Evolutionary conservation across 108 stramenopile genomes (phyloP).

Genomic region (Nitzschia inconspicua): DNA sequence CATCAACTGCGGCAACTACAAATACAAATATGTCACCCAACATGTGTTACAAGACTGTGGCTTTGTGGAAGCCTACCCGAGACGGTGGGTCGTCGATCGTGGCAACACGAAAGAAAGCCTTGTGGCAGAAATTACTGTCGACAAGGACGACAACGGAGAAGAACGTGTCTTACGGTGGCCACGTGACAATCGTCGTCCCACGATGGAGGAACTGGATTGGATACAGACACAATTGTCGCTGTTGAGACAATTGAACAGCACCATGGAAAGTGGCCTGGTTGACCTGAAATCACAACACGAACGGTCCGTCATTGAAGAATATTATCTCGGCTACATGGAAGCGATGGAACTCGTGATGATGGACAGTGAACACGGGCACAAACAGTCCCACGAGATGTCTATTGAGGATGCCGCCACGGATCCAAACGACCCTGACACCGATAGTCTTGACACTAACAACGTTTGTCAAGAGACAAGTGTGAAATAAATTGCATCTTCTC

Average conservation of each 20-base stretch:
- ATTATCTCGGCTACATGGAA: not conserved
- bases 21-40: slow-evolving; percentile 48
- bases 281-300: slow-evolving; percentile 4
- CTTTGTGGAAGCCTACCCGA: slow-evolving; percentile 75
- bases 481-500: no score
- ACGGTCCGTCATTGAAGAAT: slow-evolving; percentile 1
- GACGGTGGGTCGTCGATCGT: not conserved
- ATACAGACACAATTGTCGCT: slow-evolving; percentile 1
- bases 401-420: no score
- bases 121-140: slow-evolving; percentile 6
- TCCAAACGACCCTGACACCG: no score
- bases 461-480: no score
- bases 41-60: slow-evolving; percentile 71
- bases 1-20: not conserved
- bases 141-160: not conserved
- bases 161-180: slow-evolving; percentile 1
- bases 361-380: no score
- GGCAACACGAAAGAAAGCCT: no score
- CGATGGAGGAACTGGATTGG: slow-evolving; percentile 1
- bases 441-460: no score
- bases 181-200: not conserved
- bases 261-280: not conserved
- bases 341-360: slow-evolving; percentile 3
- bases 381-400: no score
- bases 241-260: not conserved